Conservation (phyloP, 73 alveolate genomes). For the Tetrahymena elliotti region DNA sequence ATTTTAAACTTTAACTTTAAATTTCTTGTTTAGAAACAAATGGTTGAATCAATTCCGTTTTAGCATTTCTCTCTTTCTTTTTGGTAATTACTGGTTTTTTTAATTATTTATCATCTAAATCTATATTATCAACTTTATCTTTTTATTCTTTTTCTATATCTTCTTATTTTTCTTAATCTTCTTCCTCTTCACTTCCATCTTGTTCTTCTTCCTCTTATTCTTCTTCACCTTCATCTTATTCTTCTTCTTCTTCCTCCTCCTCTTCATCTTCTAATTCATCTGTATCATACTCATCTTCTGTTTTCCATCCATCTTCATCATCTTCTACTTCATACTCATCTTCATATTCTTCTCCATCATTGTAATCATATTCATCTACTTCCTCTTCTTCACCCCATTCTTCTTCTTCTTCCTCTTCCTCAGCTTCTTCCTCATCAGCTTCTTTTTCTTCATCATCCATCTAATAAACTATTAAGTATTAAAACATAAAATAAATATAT, state of each 20-base stretch:
- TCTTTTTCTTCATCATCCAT: neutral
- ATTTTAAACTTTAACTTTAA: neutral
- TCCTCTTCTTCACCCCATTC: neutral
- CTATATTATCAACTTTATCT: neutral
- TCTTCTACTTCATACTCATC: neutral
- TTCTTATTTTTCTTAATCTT: neutral
- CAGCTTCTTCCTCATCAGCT: slow-evolving; percentile 16
- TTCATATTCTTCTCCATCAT: neutral
- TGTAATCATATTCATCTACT: neutral
- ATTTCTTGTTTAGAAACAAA: neutral
- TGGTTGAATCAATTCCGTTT: neutral
- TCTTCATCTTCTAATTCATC: neutral
- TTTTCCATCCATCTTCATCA: neutral
- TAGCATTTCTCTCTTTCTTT: neutral
- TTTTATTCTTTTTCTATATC: neutral
- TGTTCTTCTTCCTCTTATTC: neutral
- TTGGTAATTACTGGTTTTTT: neutral
- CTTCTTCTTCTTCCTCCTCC: neutral
- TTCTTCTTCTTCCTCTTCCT: slow-evolving; percentile 13
- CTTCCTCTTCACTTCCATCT: neutral
- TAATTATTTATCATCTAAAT: neutral
- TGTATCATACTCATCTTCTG: neutral
- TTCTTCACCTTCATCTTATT: neutral
- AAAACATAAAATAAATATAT: no score
- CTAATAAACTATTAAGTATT: neutral